phyloP scores from a whole-genome alignment of 139 green algal species.

The Picochlorum sp. region DNA sequence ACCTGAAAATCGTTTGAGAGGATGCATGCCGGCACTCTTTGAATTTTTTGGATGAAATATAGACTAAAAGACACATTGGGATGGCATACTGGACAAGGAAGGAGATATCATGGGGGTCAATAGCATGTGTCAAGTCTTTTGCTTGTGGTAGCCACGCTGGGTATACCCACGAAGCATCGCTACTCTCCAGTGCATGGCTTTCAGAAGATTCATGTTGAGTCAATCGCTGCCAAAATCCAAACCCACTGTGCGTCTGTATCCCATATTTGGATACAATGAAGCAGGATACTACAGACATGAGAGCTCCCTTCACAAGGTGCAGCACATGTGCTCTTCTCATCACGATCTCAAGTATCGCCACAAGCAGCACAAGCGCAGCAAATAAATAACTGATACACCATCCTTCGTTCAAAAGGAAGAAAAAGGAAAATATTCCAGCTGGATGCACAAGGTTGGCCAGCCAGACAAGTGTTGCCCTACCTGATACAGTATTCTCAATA shows the following conservation, averaged over 20 bases:
- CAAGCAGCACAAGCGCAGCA: background rate
- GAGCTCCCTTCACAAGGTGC: background rate
- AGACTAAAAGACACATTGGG: background rate
- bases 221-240: slow-evolving; percentile 25
- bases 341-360: too few relatives aligned
- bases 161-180: too few relatives aligned
- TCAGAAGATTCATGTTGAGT: slow-evolving; percentile 20
- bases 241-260: slow-evolving; percentile 8
- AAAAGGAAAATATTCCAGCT: slow-evolving; percentile 33
- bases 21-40: too few relatives aligned
- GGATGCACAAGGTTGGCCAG: slow-evolving; percentile 1
- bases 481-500: background rate
- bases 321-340: too few relatives aligned
- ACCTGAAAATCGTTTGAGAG: too few relatives aligned
- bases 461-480: slow-evolving; percentile 1
- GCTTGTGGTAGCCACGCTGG: too few relatives aligned
- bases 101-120: background rate
- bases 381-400: background rate
- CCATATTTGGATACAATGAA: background rate
- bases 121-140: background rate
- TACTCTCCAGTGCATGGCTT: background rate
- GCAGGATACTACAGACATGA: background rate
- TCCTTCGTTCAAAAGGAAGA: slow-evolving; percentile 31
- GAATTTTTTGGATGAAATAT: background rate
- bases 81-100: background rate